Conservation (phyloP, 2,329 filamentous ascomycete species). For the Graphiopsis chlorocephala region DNA sequence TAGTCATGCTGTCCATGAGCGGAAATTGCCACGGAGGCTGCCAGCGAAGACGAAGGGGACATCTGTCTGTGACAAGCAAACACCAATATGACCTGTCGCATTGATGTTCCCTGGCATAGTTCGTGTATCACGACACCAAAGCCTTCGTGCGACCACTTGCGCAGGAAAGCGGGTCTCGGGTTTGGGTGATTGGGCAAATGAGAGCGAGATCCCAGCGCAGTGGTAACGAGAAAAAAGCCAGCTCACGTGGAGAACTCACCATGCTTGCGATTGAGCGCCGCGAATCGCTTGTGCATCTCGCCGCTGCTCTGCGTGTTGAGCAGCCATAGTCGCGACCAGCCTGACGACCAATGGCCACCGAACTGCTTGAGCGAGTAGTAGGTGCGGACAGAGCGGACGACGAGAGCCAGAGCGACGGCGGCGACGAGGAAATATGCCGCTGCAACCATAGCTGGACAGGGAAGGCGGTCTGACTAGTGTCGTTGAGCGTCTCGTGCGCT, state of each 20-base stretch:
- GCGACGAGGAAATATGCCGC: constrained; percentile 23
- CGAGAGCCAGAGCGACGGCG: constrained; percentile 25
- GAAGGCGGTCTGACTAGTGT: constrained; percentile 9
- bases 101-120: not conserved
- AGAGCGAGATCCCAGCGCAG: constrained; percentile 1
- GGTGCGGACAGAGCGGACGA: constrained; percentile 29
- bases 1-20: constrained; percentile 12
- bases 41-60: not conserved
- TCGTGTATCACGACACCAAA: not conserved
- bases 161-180: not conserved
- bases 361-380: constrained; percentile 36
- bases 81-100: not conserved
- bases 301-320: constrained; percentile 36
- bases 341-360: constrained; percentile 38
- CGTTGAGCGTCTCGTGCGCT: not conserved
- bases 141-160: constrained; percentile 5
- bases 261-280: constrained; percentile 36
- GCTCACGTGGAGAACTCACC: constrained; percentile 30
- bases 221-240: constrained; percentile 14
- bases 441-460: constrained; percentile 24
- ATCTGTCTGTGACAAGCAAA: constrained; percentile 6
- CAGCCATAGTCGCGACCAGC: constrained; percentile 41
- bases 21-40: not conserved
- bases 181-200: not conserved
- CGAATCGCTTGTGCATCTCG: constrained; percentile 39